Conservation (phyloP, 1,284 basidiomycete genomes). For the Malassezia dermatis region DNA sequence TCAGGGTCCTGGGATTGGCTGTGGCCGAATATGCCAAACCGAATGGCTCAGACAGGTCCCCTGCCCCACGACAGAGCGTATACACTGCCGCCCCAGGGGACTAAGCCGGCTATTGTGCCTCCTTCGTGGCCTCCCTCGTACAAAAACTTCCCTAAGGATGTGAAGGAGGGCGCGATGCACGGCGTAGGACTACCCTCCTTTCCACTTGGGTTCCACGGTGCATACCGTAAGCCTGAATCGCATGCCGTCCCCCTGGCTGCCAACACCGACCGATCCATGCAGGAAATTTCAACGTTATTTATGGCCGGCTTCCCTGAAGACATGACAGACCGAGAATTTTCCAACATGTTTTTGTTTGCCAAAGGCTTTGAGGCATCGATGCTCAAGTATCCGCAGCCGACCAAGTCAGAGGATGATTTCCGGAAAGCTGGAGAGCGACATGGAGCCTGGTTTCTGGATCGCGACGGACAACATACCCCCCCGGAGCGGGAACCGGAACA, state of each 20-base stretch:
- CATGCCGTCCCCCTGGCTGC: not conserved
- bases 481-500: not conserved
- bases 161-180: not conserved
- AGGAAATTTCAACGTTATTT: constrained; percentile 95
- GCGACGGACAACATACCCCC: not conserved
- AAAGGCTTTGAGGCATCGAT: constrained; percentile 93
- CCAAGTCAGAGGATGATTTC: constrained; percentile 3
- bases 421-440: not conserved
- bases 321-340: constrained; percentile 97
- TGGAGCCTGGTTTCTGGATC: not conserved
- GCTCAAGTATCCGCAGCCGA: constrained; percentile 57
- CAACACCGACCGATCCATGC: constrained; percentile 38
- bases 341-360: constrained; percentile 97
- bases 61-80: not conserved
- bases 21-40: not conserved
- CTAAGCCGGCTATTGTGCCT: not conserved
- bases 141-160: not conserved
- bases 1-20: not conserved
- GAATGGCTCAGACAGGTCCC: not conserved
- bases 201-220: not conserved
- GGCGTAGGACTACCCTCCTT: not conserved
- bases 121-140: not conserved
- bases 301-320: constrained; percentile 98
- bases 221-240: not conserved
- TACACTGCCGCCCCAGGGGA: not conserved